Conservation (phyloP, 73 alveolate genomes). For the Blepharisma stoltei region DNA sequence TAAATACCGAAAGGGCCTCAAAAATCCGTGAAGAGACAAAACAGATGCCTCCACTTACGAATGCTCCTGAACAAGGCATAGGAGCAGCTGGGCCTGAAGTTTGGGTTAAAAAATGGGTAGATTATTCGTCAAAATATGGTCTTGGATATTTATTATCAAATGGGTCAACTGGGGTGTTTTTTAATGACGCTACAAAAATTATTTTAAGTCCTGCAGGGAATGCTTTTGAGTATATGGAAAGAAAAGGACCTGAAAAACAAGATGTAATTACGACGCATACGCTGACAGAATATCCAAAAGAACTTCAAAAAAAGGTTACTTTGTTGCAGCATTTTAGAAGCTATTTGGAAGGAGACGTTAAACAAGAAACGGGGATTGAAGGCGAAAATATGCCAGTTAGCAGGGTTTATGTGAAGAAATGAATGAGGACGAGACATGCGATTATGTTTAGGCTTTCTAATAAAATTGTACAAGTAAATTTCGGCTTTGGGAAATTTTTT, state of each 20-base stretch:
- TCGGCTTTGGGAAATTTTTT: slow-evolving; percentile 90
- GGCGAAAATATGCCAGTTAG: not conserved
- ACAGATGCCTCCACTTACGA: too few species aligned
- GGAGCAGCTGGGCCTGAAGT: slow-evolving; percentile 10
- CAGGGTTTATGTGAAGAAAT: slow-evolving; percentile 85
- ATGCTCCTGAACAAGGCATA: too few species aligned
- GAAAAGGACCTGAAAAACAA: slow-evolving; percentile 61
- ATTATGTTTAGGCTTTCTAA: slow-evolving; percentile 94
- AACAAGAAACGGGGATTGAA: not conserved
- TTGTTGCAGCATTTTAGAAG: slow-evolving; percentile 85
- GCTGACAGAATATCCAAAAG: slow-evolving; percentile 76
- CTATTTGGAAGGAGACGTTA: slow-evolving; percentile 39
- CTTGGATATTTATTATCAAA: slow-evolving; percentile 48
- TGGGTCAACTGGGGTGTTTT: slow-evolving; percentile 53
- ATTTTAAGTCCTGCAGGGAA: slow-evolving; percentile 31
- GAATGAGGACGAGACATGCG: slow-evolving; percentile 97
- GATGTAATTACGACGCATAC: slow-evolving; percentile 53
- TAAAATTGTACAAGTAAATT: slow-evolving; percentile 94
- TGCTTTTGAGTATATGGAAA: slow-evolving; percentile 46
- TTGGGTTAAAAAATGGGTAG: slow-evolving; percentile 53
- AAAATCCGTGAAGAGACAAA: not conserved
- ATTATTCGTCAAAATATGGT: slow-evolving; percentile 56
- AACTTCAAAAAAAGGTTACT: slow-evolving; percentile 85
- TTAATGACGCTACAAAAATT: slow-evolving; percentile 56
- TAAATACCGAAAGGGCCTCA: slow-evolving; percentile 4